phyloP scores from a whole-genome alignment of 2,329 filamentous ascomycete genomes.

The Botryotinia narcissicola region DNA sequence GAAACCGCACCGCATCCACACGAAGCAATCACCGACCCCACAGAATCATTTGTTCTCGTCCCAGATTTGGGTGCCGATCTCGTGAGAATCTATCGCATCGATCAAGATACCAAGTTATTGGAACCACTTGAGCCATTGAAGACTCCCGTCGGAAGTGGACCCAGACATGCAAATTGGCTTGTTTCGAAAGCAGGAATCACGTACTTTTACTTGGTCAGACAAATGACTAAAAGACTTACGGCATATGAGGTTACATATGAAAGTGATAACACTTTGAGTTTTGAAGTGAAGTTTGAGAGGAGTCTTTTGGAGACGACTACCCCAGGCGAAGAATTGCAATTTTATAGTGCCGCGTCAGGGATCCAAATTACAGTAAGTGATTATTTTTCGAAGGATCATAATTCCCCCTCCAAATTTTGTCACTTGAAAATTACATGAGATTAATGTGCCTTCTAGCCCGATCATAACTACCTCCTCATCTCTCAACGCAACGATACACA shows the following conservation, averaged over 20 bases:
- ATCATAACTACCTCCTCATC: slow-evolving; percentile 61
- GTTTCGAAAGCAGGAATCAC: slow-evolving; percentile 44
- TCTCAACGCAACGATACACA: slow-evolving; percentile 64
- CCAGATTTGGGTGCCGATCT: slow-evolving; percentile 52
- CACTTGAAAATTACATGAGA: accelerated
- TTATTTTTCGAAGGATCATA: background rate
- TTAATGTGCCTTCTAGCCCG: slow-evolving; percentile 45
- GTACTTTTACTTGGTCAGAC: slow-evolving; percentile 45
- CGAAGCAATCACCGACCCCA: slow-evolving; percentile 50
- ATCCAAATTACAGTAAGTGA: slow-evolving; percentile 1
- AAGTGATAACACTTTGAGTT: background rate
- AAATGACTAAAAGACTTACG: slow-evolving; percentile 47
- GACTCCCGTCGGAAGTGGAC: slow-evolving; percentile 43
- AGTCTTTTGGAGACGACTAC: slow-evolving; percentile 10
- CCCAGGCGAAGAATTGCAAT: background rate
- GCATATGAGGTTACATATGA: slow-evolving; percentile 51
- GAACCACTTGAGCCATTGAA: slow-evolving; percentile 32
- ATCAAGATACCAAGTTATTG: slow-evolving; percentile 41
- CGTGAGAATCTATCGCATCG: slow-evolving; percentile 47
- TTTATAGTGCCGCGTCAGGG: background rate
- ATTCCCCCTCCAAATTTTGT: background rate
- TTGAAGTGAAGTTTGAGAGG: background rate
- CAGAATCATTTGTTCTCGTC: slow-evolving; percentile 46
- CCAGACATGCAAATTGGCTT: slow-evolving; percentile 48
- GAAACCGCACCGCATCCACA: slow-evolving; percentile 45